These are phyloP conservation scores for Ophiostoma piceae DNA, from an alignment of 2,329 filamentous ascomycete genomes.

Conservation along the genomic window DNA sequence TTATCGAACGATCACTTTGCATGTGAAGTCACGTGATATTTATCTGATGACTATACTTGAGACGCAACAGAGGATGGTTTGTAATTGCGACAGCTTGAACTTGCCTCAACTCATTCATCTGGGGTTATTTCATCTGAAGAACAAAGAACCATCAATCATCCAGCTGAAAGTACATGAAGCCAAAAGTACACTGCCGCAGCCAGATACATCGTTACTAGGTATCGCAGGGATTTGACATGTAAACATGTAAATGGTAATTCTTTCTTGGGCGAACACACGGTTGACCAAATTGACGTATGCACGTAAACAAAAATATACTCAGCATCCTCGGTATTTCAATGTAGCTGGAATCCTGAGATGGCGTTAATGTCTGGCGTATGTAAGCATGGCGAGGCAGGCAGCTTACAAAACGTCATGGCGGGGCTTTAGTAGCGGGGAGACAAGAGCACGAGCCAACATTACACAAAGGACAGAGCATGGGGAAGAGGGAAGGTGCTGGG, in stretches of 20 bases:
- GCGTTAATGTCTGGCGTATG: neutral
- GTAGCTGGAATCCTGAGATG: too few species aligned
- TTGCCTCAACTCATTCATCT: neutral
- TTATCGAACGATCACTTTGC: neutral
- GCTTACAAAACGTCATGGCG: constrained; percentile 23
- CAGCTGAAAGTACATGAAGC: neutral
- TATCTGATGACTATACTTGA: neutral
- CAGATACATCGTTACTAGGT: neutral
- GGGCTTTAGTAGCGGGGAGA: constrained; percentile 21
- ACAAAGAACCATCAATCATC: neutral
- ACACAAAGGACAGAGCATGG: constrained; percentile 14
- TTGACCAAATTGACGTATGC: too few species aligned
- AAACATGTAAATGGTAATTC: neutral
- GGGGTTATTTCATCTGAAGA: neutral
- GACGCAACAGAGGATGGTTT: too few species aligned
- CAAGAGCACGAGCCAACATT: constrained; percentile 18
- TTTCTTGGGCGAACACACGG: too few species aligned
- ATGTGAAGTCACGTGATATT: constrained; percentile 12
- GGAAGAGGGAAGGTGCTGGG: neutral
- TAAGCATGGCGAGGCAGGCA: constrained; percentile 6
- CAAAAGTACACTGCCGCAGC: neutral
- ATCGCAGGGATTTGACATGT: neutral
- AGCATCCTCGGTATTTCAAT: too few species aligned
- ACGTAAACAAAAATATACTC: too few species aligned
- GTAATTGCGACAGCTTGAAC: too few species aligned